Percentiles rank a stretch among this genome's conserved stretches.
These are phyloP conservation scores for Blastobotrys aristatus DNA, from an alignment of 1,139 yeast species.

Conservation along the genomic window DNA sequence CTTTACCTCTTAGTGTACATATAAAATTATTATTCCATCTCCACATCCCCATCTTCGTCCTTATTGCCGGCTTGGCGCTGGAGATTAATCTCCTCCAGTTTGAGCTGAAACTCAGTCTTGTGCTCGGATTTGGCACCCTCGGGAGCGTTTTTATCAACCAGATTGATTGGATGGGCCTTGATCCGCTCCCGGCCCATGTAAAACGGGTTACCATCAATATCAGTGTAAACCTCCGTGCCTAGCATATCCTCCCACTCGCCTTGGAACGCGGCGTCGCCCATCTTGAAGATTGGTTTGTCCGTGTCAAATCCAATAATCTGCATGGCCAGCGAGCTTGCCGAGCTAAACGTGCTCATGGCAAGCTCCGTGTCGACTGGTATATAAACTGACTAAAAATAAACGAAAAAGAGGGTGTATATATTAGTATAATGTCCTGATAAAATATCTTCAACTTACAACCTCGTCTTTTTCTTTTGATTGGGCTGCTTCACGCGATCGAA, in stretches of 20 bases:
- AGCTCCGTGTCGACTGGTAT: slow-evolving; percentile 27
- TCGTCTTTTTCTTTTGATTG: slow-evolving; percentile 17
- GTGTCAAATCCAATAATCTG: slow-evolving; percentile 51
- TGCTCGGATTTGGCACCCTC: not conserved
- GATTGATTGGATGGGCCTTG: slow-evolving; percentile 4
- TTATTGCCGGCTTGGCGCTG: slow-evolving; percentile 3
- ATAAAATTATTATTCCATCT: not conserved
- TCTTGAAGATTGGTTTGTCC: slow-evolving; percentile 48
- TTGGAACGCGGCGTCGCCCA: slow-evolving; percentile 55
- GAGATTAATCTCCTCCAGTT: not conserved
- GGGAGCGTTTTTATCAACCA: slow-evolving; percentile 1
- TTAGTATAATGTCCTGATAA: slow-evolving; percentile 2
- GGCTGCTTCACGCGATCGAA: slow-evolving; percentile 27
- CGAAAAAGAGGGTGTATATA: not conserved
- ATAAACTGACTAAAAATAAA: slow-evolving; percentile 20
- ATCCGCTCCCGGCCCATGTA: slow-evolving; percentile 23
- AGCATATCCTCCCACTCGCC: slow-evolving; percentile 75
- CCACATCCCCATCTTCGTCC: slow-evolving; percentile 6
- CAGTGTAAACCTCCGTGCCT: slow-evolving; percentile 67
- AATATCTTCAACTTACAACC: slow-evolving; percentile 22
- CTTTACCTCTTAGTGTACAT: not conserved
- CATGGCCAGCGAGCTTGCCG: slow-evolving; percentile 22
- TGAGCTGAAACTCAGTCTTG: not conserved
- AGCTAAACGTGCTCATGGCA: not conserved
- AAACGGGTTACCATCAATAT: slow-evolving; percentile 24